A percentile compares a stretch with the other conserved stretches of the same genome.
phyloP scores from a whole-genome alignment of 2,329 filamentous ascomycete species.

The Xenosphaeropsis pyriputrescens region DNA sequence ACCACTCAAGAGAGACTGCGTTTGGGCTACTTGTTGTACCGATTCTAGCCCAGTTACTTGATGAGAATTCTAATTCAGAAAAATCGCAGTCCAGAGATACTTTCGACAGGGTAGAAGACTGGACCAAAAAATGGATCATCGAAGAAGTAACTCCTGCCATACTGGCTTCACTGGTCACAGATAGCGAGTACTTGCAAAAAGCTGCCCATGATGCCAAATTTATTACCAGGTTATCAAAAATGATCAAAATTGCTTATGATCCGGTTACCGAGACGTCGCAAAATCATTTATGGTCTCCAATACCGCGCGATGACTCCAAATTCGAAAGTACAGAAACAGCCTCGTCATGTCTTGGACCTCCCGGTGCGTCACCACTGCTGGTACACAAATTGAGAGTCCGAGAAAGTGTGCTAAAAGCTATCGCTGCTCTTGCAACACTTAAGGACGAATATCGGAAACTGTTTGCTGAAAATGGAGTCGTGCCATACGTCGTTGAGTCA shows the following conservation, averaged over 20 bases:
- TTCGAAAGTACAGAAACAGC: conserved; percentile 10
- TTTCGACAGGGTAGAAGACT: conserved; percentile 19
- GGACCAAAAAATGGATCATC: conserved; percentile 31
- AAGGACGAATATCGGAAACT: conserved; percentile 75
- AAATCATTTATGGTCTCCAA: conserved; percentile 37
- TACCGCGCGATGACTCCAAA: conserved; percentile 5
- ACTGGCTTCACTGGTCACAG: conserved; percentile 63
- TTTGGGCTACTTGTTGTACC: conserved; percentile 57
- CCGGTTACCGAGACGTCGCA: conserved; percentile 29
- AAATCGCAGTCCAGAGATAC: conserved; percentile 22
- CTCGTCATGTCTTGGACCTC: conserved; percentile 35
- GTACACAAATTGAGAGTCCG: conserved; percentile 63
- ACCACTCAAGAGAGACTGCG: conserved; percentile 45
- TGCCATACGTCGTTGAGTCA: conserved; percentile 73
- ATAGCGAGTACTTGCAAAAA: conserved; percentile 67
- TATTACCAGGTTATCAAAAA: conserved; percentile 44
- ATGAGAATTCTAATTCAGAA: conserved; percentile 27
- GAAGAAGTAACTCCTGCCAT: conserved; percentile 61
- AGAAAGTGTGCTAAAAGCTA: conserved; percentile 60
- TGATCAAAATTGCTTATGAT: conserved; percentile 54
- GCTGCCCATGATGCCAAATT: conserved; percentile 60
- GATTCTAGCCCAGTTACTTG: conserved; percentile 51
- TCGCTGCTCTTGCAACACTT: conserved; percentile 68
- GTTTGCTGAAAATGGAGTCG: conserved; percentile 67
- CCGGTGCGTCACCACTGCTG: conserved; percentile 40